Conservation (phyloP, 176 grass and related monocot species). For the Aegilops sharonensis region DNA sequence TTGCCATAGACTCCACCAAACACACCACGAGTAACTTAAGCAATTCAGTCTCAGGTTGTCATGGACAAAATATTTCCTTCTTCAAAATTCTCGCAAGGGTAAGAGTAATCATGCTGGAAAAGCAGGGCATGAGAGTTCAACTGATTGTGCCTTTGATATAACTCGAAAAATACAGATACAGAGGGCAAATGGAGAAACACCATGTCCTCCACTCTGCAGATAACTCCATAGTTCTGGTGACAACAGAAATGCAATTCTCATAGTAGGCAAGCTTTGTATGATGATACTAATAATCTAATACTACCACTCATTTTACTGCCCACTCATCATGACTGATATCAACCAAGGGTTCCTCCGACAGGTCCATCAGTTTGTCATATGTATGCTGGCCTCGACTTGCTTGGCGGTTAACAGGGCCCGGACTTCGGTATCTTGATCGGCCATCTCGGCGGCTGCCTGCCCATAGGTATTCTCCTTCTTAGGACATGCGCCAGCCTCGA, state of each 20-base stretch:
- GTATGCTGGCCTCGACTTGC: constrained; percentile 40
- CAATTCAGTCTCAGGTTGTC: background rate
- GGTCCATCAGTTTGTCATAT: constrained; percentile 15
- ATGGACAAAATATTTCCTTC: background rate
- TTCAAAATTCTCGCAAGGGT: background rate
- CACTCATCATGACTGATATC: background rate
- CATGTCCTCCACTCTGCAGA: background rate
- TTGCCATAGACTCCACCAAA: no score
- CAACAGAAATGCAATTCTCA: background rate
- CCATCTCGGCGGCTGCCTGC: constrained; percentile 80
- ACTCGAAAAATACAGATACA: background rate
- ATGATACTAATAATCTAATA: background rate
- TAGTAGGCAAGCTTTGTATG: background rate
- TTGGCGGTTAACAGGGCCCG: constrained; percentile 50
- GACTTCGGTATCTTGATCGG: constrained; percentile 76
- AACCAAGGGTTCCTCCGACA: constrained; percentile 7
- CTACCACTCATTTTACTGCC: background rate
- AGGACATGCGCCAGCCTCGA: constrained; percentile 69
- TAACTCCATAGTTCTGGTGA: background rate
- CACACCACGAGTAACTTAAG: background rate
- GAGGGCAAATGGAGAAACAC: background rate
- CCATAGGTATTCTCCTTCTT: constrained; percentile 72
- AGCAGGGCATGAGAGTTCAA: background rate
- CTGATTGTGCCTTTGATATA: background rate
- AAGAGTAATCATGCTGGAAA: background rate